Base-by-base conservation (phyloP, 1,284 basidiomycete genomes). In the Amylostereum areolatum region DNA sequence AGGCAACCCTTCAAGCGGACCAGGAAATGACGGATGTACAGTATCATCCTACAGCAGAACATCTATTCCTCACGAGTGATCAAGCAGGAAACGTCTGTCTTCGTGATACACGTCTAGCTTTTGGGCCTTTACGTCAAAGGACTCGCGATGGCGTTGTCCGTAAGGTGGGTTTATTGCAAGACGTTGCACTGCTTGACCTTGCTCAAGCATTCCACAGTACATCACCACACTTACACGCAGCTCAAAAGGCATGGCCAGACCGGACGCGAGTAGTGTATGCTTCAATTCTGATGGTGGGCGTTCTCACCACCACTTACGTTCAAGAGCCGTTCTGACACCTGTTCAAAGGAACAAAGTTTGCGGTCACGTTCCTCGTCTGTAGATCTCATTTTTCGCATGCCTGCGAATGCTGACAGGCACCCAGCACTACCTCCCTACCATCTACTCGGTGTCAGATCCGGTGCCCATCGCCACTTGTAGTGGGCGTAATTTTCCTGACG, bases 41-140 rank as follows among this genome's bases (percentile, higher is more conserved):
- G 55, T 83, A 73, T 54, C 85, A 86, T 63, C 87, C 83, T 8
- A 61, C 55, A 33, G 78, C 80, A 70, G 77, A 79, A 42, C 72
- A 86, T 54, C 59, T 87, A 37, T 89, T 91, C 53, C 74, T 75
- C 2, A 85, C 81, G 3, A 76, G 81, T 45, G 82, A 87, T 52
- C 68, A 62, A 8, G 63, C 60, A 7, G 84, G 84, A 1, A 63
- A 67, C 24, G 77, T 88, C 2, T 79, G 74, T 54, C 73, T 90
- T 49, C 75, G 83, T n/a, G 87, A 90, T 60, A 66, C 69, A n/a
- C 72, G 87, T n/a, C 88, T 86, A 80, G 77, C 83, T 0, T 89
- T 89, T 62, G 81, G 80, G 12, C 71, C 78, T 31, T 56, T 63
- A 18, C 63, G 60, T 25, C 63, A 61, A 5, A 62, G 77, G 33